A percentile compares a stretch with the other conserved stretches of the same genome.
Conservation (phyloP, 2,329 filamentous ascomycete genomes). For the Colletotrichum orbiculare region DNA sequence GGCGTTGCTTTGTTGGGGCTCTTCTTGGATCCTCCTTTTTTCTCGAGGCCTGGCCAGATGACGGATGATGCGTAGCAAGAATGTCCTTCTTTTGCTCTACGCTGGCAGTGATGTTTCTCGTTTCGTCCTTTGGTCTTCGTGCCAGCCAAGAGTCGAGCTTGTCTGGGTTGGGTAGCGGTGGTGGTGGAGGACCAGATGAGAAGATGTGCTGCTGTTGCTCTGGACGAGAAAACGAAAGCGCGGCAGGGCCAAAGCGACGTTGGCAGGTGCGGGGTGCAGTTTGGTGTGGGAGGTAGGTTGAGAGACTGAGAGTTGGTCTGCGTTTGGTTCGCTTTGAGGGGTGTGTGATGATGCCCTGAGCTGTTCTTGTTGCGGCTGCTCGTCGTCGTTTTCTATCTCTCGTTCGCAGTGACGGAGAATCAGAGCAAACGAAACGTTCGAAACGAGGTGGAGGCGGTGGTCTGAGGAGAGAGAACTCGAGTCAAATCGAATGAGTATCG, state of each 20-base stretch:
- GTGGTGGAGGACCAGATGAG: conserved; percentile 3
- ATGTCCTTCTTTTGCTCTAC: background rate
- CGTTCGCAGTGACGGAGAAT: conserved; percentile 2
- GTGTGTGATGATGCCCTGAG: background rate
- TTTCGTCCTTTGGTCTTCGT: conserved; percentile 11
- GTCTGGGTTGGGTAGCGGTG: conserved; percentile 7
- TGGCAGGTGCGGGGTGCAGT: conserved; percentile 5
- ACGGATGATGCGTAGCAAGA: background rate
- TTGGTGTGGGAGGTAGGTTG: background rate
- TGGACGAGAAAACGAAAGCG: background rate
- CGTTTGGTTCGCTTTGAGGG: conserved; percentile 14
- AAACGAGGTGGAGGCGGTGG: conserved; percentile 1
- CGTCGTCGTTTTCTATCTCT: conserved; percentile 18
- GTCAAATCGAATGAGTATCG: background rate
- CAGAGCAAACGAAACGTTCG: background rate
- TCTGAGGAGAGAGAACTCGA: background rate
- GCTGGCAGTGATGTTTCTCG: background rate
- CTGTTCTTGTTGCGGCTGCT: background rate
- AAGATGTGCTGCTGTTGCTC: conserved; percentile 1
- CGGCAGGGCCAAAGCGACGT: conserved; percentile 8
- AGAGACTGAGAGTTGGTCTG: background rate
- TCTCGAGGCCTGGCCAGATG: conserved; percentile 13
- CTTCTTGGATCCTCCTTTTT: conserved; percentile 2
- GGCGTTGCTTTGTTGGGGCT: conserved; percentile 2
- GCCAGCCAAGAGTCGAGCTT: conserved; percentile 16